phyloP scores from a whole-genome alignment of 2,329 filamentous ascomycete genomes.

The Podosphaera xanthii region DNA sequence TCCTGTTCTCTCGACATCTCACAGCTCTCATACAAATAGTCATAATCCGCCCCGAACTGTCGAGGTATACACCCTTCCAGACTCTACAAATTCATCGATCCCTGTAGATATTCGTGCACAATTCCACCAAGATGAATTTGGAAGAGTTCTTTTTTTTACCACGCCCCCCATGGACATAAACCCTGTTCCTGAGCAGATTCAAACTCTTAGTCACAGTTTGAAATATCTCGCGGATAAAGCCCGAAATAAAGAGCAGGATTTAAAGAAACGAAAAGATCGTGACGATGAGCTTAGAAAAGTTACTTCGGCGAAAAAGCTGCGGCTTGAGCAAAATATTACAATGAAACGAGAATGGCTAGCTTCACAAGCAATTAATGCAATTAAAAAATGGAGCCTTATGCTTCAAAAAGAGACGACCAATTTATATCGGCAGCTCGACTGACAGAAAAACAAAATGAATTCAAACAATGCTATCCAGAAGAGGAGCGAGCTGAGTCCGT shows the following conservation, averaged over 20 bases:
- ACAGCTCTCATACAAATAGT: constrained; percentile 13
- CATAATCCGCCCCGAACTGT: constrained; percentile 37
- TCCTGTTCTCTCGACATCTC: constrained; percentile 5
- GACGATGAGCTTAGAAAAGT: constrained; percentile 11
- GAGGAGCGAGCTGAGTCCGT: too few species aligned
- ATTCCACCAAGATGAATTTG: constrained; percentile 42
- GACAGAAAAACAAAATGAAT: too few species aligned
- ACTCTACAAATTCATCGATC: constrained; percentile 39
- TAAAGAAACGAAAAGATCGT: constrained; percentile 14
- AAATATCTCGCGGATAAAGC: constrained; percentile 25
- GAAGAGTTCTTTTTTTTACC: constrained; percentile 45
- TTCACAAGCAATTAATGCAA: constrained; percentile 6
- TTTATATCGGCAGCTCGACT: constrained; percentile 10
- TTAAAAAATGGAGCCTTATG: constrained; percentile 8
- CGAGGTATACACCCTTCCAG: constrained; percentile 41
- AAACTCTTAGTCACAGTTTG: constrained; percentile 23
- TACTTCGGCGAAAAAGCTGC: constrained; percentile 11
- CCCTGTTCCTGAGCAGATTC: constrained; percentile 9
- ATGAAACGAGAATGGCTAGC: constrained; percentile 4
- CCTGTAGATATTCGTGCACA: constrained; percentile 39
- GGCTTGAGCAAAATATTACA: constrained; percentile 7
- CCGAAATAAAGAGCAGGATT: constrained; percentile 16
- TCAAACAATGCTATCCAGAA: too few species aligned
- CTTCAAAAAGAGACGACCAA: constrained; percentile 12
- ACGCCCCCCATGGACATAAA: constrained; percentile 32